A percentile compares a stretch with the other conserved stretches of the same genome.
Evolutionary conservation across 257 asterid species (phyloP).

Genomic region (Asclepias syriaca): DNA sequence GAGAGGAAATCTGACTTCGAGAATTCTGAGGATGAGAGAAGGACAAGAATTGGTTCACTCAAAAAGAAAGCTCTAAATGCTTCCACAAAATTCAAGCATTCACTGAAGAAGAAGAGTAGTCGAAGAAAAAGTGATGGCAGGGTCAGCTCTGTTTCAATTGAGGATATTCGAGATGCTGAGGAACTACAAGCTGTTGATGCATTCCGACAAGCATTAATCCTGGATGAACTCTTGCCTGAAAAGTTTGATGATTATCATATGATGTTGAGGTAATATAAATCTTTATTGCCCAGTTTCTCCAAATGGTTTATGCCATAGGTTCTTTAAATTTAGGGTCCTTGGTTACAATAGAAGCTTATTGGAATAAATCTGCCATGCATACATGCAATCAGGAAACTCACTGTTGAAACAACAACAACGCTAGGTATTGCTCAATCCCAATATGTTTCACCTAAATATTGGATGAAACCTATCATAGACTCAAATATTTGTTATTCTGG

Average conservation of each 20-base stretch:
- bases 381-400: neutral
- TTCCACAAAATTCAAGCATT: conserved; percentile 85
- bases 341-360: neutral
- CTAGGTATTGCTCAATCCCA: neutral
- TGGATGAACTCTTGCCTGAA: conserved; percentile 79
- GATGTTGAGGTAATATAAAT: conserved; percentile 68
- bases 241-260: conserved; percentile 88
- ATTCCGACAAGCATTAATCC: conserved; percentile 74
- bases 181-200: conserved; percentile 86
- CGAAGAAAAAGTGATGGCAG: conserved; percentile 82
- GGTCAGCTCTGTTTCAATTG: conserved; percentile 84
- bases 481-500: neutral
- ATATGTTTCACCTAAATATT: neutral
- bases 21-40: conserved; percentile 94
- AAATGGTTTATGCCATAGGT: neutral
- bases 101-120: conserved; percentile 85
- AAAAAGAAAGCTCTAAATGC: conserved; percentile 96
- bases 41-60: conserved; percentile 69
- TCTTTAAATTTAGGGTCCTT: neutral
- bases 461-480: neutral
- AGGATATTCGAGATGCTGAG: conserved; percentile 86
- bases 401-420: neutral
- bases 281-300: conserved; percentile 13
- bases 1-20: conserved; percentile 91
- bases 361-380: neutral